Evolutionary conservation across 805 yeast species (phyloP).

Genomic region (Sugiyamaella marilandica): DNA sequence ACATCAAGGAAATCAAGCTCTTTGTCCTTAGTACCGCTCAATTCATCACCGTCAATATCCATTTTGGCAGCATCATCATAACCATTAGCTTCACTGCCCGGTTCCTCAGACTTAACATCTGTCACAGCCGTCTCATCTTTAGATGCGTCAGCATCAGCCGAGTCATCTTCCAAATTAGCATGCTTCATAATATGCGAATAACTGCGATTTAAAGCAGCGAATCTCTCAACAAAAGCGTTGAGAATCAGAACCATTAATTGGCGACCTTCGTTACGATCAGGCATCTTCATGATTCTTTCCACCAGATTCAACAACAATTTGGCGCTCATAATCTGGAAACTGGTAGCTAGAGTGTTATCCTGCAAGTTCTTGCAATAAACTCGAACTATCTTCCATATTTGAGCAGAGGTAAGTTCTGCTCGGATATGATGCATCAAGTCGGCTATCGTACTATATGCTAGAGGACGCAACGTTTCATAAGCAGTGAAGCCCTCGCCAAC

Average conservation of each 20-base stretch:
- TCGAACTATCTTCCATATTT: slow-evolving; percentile 80
- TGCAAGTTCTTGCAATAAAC: slow-evolving; percentile 76
- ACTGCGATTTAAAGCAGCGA: slow-evolving; percentile 67
- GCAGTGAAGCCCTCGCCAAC: slow-evolving; percentile 93
- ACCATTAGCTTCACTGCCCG: slow-evolving; percentile 33
- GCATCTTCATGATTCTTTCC: slow-evolving; percentile 78
- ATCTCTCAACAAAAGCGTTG: slow-evolving; percentile 81
- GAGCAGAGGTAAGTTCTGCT: slow-evolving; percentile 71
- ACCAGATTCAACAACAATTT: slow-evolving; percentile 81
- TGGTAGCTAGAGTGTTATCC: slow-evolving; percentile 75
- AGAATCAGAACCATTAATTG: slow-evolving; percentile 82
- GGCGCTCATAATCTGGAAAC: slow-evolving; percentile 96
- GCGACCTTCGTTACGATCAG: slow-evolving; percentile 74
- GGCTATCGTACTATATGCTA: slow-evolving; percentile 93
- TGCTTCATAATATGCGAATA: slow-evolving; percentile 57
- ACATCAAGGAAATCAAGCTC: slow-evolving; percentile 40
- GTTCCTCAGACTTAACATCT: background rate
- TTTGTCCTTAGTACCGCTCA: background rate
- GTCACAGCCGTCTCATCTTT: background rate
- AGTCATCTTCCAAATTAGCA: slow-evolving; percentile 25
- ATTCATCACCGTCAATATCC: slow-evolving; percentile 15
- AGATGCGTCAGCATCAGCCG: slow-evolving; percentile 22
- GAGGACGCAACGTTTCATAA: slow-evolving; percentile 81
- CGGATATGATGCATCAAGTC: slow-evolving; percentile 92
- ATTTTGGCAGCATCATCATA: slow-evolving; percentile 31